Evolutionary conservation across 148 eudicot genomes (phyloP), one percentile per base, ranked within the genome.

Genomic region (Euryodendron excelsum): DNA sequence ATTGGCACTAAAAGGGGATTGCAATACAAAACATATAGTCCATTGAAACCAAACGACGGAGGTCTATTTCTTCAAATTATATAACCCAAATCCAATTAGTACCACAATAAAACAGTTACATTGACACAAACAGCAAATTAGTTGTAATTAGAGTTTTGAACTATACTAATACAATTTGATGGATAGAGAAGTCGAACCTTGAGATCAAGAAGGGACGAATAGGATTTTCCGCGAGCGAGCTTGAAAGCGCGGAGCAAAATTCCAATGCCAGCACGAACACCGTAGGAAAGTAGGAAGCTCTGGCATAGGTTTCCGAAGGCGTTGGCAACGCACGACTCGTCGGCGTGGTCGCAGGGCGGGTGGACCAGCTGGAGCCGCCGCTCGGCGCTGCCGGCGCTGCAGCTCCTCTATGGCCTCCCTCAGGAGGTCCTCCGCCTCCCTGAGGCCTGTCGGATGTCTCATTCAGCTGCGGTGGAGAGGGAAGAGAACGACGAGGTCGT

Each of bases 261-360:
- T 5, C 98, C 98, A 17, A 94, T 91, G n/a, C 97, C 98, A 0
- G 89, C 98, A 28, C 98, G 93, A 64, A 94, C 96, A 52, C 98
- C 98, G 76, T 94, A 92, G 1, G 97, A 88, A 41, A 94, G 89
- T 3, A 94, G 88, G 56, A 94, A 94, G 86, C 91, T 94, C 86
- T 94, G 98, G 80, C 97, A 94, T 39, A 94, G 87, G 69, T 94
- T 94, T 0, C 98, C 98, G 45, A 94, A 87, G 73, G 98, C 97
- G 82, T 94, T 88, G 0, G 98, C 98, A 41, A 92, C 85, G 64
- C 98, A 94, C 0, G 97, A 90, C 77, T 91, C 94, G 6, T n/a
- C n/a, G n/a, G n/a, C n/a, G n/a, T n/a, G n/a, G n/a, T n/a, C n/a
- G n/a, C n/a, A n/a, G n/a, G n/a, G 90, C 13, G 92, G 93, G 3